Percentiles rank a stretch among this genome's conserved stretches.
These are phyloP conservation scores for Trametes cinnabarina DNA, from an alignment of 768 basidiomycete genomes.

Conservation along the genomic window DNA sequence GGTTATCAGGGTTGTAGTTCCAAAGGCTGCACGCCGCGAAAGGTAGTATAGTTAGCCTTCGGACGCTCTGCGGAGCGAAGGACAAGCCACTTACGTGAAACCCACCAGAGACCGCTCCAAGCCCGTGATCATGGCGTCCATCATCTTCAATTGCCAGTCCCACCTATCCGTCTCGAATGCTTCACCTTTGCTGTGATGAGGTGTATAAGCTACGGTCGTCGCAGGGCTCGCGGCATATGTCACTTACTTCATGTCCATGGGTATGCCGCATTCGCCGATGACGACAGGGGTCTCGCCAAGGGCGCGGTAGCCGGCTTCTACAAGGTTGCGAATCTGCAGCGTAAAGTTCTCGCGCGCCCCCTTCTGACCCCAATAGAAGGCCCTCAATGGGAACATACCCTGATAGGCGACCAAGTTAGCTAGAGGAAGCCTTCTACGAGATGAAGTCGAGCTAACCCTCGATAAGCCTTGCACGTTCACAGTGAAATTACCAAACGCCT, in stretches of 20 bases:
- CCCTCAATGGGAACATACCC: slow-evolving; percentile 82
- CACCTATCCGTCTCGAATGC: slow-evolving; percentile 76
- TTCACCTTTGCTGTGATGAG: slow-evolving; percentile 52
- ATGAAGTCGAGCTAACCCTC: slow-evolving; percentile 48
- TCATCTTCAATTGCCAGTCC: slow-evolving; percentile 84
- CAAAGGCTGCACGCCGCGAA: slow-evolving; percentile 58
- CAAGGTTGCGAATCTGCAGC: slow-evolving; percentile 77
- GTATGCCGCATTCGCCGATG: slow-evolving; percentile 91
- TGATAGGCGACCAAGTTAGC: no score
- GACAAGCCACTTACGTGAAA: slow-evolving; percentile 70
- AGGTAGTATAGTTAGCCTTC: neutral
- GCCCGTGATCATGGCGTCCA: slow-evolving; percentile 88
- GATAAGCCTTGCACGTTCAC: slow-evolving; percentile 94
- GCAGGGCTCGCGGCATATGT: no score
- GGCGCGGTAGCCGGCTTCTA: slow-evolving; percentile 61
- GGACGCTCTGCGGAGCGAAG: neutral
- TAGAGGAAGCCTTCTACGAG: slow-evolving; percentile 29
- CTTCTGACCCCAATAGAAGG: slow-evolving; percentile 85
- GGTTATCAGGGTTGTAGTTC: slow-evolving; percentile 93
- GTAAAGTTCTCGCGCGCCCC: slow-evolving; percentile 81
- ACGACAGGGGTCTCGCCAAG: slow-evolving; percentile 83
- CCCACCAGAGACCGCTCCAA: slow-evolving; percentile 75
- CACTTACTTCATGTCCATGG: slow-evolving; percentile 95
- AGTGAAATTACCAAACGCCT: slow-evolving; percentile 79
- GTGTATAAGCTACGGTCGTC: neutral